Percentiles rank a stretch among this genome's conserved stretches.
Evolutionary conservation across 2,329 filamentous ascomycete genomes (phyloP).

Genomic region (Arthroderma sp.): DNA sequence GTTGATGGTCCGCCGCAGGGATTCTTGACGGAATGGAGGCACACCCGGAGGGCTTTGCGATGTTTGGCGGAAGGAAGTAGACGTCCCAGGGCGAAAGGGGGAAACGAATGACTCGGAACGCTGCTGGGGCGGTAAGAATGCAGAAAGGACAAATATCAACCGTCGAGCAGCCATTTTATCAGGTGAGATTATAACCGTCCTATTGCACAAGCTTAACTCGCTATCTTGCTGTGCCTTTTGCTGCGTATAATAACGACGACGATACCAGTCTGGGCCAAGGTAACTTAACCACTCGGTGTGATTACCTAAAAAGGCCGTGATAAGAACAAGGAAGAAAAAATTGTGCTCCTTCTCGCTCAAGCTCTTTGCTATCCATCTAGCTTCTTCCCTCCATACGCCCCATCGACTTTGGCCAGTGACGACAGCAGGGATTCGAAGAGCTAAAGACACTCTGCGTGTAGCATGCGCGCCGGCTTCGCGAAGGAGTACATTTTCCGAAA

Average conservation of each 20-base stretch:
- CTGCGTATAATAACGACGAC: conserved; percentile 38
- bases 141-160: conserved; percentile 45
- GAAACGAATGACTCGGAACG: conserved; percentile 26
- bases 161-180: conserved; percentile 48
- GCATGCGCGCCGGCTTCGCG: conserved; percentile 35
- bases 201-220: conserved; percentile 36
- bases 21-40: conserved; percentile 39
- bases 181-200: conserved; percentile 44
- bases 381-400: conserved; percentile 49
- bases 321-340: conserved; percentile 45
- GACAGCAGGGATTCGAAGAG: conserved; percentile 44
- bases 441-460: conserved; percentile 39
- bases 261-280: conserved; percentile 42
- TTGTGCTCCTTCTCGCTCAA: conserved; percentile 44
- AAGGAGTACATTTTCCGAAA: conserved; percentile 33
- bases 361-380: conserved; percentile 42
- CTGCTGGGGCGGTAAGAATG: conserved; percentile 42
- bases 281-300: conserved; percentile 48
- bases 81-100: conserved; percentile 27
- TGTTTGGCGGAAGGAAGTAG: conserved; percentile 35
- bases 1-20: conserved; percentile 42
- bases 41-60: conserved; percentile 42
- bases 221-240: conserved; percentile 36
- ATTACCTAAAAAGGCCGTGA: conserved; percentile 47
- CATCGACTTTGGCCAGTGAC: conserved; percentile 46